Evolutionary conservation across 176 grass and related monocot genomes (phyloP).

Genomic region (Aegilops tauschii): DNA sequence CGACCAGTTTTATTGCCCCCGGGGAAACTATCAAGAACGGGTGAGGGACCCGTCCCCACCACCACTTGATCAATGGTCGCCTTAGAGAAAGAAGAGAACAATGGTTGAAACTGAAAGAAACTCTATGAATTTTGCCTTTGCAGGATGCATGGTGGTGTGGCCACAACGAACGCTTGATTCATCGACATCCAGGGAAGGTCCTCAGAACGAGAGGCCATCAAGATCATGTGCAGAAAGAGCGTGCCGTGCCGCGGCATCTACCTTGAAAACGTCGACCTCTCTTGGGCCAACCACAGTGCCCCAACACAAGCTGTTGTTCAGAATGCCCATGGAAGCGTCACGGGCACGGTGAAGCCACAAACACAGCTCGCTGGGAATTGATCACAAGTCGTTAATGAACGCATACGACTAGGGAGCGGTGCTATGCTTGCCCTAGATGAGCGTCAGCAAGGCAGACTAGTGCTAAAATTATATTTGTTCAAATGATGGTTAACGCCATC

Average conservation of each 20-base stretch:
- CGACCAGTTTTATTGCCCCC: no score
- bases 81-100: not conserved
- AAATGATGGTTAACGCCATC: no score
- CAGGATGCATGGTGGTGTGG: conserved; percentile 50
- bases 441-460: not conserved
- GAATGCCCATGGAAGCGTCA: conserved; percentile 44
- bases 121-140: not conserved
- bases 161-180: conserved; percentile 38
- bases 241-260: conserved; percentile 37
- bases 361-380: not conserved
- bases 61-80: no score
- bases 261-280: conserved; percentile 37
- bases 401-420: not conserved
- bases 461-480: not conserved
- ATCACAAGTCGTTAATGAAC: not conserved
- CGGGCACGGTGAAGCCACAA: conserved; percentile 34
- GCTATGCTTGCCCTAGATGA: not conserved
- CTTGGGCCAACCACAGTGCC: conserved; percentile 5
- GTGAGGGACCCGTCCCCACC: not conserved
- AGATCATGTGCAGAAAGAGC: conserved; percentile 42
- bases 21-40: not conserved
- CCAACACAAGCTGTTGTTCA: not conserved
- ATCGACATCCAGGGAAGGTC: conserved; percentile 47
- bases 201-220: conserved; percentile 22
- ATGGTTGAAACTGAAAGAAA: not conserved